Conservation (phyloP, 345 rosid species). For the Pugionium dolabratum region DNA sequence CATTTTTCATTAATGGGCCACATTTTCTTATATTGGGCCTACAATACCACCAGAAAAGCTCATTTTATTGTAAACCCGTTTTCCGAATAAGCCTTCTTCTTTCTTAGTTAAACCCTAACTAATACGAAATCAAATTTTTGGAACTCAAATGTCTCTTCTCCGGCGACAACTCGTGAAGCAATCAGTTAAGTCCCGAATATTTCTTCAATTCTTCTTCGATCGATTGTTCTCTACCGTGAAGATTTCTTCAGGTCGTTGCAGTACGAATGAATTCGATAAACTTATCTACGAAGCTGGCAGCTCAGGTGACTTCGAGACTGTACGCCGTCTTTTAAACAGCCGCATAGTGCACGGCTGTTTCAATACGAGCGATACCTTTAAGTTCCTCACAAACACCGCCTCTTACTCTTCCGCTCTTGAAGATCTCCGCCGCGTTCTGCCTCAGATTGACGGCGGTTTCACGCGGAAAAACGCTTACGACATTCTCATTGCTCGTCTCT, state of each 20-base stretch:
- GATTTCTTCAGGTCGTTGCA: conserved; percentile 43
- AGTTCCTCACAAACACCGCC: conserved; percentile 52
- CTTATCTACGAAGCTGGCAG: conserved; percentile 52
- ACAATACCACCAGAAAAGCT: too few species aligned
- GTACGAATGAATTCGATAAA: conserved; percentile 58
- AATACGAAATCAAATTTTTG: too few species aligned
- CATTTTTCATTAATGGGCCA: too few species aligned
- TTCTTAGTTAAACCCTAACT: too few species aligned
- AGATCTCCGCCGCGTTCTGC: conserved; percentile 47
- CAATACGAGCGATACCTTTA: conserved; percentile 71
- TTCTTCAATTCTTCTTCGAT: conserved; percentile 12
- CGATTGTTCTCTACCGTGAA: conserved; percentile 31
- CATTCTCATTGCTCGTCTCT: conserved; percentile 58
- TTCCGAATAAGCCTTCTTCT: too few species aligned
- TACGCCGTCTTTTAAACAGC: conserved; percentile 60
- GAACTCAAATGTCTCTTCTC: too few species aligned
- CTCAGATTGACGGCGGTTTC: conserved; percentile 54
- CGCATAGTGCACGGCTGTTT: conserved; percentile 54
- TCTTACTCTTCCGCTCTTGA: conserved; percentile 49
- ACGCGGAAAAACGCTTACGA: conserved; percentile 57
- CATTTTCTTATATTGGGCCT: too few species aligned
- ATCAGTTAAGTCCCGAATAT: too few species aligned
- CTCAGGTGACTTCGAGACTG: conserved; percentile 52
- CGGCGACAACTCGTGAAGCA: too few species aligned
- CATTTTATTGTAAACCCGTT: too few species aligned